A percentile compares a stretch with the other conserved stretches of the same genome.
phyloP scores from a whole-genome alignment of 75 land plant genomes.

The Pinus taeda region DNA sequence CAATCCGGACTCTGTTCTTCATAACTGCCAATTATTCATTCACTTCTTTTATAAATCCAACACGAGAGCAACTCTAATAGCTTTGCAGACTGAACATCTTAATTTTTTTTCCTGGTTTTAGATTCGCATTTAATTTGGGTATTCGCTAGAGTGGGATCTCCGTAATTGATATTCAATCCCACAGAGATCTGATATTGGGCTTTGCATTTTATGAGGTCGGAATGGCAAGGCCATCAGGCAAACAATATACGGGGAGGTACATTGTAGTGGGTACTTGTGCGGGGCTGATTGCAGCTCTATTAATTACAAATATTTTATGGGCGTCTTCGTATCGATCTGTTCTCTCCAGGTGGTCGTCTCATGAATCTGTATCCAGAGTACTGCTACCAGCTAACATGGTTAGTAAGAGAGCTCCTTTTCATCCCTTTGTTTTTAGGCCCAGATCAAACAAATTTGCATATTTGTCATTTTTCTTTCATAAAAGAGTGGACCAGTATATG shows the following conservation, averaged over 20 bases:
- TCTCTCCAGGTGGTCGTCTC: slow-evolving; percentile 7
- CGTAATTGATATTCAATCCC: no score
- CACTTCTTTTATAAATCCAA: no score
- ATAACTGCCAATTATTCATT: no score
- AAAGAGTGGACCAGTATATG: neutral
- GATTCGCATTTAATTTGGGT: no score
- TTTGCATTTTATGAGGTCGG: no score
- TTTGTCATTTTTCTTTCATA: neutral
- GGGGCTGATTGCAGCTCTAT: slow-evolving; percentile 45
- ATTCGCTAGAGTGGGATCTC: no score
- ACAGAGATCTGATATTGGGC: no score
- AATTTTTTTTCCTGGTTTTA: no score
- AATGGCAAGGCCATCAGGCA: no score
- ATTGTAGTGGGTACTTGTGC: slow-evolving; percentile 26
- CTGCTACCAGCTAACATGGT: neutral
- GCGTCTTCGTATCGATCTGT: slow-evolving; percentile 54
- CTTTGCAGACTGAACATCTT: no score
- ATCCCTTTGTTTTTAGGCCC: neutral
- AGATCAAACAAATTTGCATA: neutral
- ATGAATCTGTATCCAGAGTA: neutral
- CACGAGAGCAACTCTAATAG: no score
- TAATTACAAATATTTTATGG: slow-evolving; percentile 57
- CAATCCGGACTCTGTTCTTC: no score
- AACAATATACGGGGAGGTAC: slow-evolving; percentile 10
- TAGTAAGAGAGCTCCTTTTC: neutral